A percentile compares a stretch with the other conserved stretches of the same genome.
These are phyloP conservation scores for Coelastrella sp. DNA, from an alignment of 139 green algal species.

Conservation along the genomic window DNA sequence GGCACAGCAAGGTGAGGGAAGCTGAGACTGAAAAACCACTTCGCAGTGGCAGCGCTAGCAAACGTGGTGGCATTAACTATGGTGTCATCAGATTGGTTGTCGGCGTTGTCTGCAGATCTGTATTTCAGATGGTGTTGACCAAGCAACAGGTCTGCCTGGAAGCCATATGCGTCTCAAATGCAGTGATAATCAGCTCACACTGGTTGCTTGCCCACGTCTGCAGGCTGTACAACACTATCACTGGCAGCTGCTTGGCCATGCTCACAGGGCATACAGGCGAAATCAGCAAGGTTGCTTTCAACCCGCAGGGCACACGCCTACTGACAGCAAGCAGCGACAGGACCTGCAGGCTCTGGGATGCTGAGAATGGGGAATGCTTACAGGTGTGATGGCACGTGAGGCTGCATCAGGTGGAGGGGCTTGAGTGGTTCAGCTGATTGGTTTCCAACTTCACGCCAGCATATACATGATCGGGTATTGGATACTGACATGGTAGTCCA, in stretches of 20 bases:
- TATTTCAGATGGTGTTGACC: neutral
- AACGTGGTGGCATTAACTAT: neutral
- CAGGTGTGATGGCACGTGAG: too few relatives aligned
- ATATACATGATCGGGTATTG: too few relatives aligned
- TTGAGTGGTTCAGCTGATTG: too few relatives aligned
- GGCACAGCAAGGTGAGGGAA: constrained; percentile 66
- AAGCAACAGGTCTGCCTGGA: too few relatives aligned
- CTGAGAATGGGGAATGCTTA: constrained; percentile 62
- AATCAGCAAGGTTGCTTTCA: constrained; percentile 85
- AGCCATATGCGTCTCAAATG: too few relatives aligned
- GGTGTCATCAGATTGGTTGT: neutral
- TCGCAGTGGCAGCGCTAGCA: neutral
- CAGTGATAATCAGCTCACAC: too few relatives aligned
- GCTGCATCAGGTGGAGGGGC: too few relatives aligned
- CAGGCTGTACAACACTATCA: constrained; percentile 71
- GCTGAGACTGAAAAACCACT: neutral
- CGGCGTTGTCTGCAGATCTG: neutral
- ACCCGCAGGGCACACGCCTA: constrained; percentile 71
- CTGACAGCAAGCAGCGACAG: constrained; percentile 77
- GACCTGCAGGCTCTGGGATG: constrained; percentile 72
- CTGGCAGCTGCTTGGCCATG: constrained; percentile 64
- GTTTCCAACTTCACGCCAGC: too few relatives aligned
- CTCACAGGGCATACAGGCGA: constrained; percentile 78
- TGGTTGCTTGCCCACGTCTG: neutral
- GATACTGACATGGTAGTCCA: too few relatives aligned